phyloP scores from a whole-genome alignment of 805 yeast genomes.

The Saccharomycopsis sp. region DNA sequence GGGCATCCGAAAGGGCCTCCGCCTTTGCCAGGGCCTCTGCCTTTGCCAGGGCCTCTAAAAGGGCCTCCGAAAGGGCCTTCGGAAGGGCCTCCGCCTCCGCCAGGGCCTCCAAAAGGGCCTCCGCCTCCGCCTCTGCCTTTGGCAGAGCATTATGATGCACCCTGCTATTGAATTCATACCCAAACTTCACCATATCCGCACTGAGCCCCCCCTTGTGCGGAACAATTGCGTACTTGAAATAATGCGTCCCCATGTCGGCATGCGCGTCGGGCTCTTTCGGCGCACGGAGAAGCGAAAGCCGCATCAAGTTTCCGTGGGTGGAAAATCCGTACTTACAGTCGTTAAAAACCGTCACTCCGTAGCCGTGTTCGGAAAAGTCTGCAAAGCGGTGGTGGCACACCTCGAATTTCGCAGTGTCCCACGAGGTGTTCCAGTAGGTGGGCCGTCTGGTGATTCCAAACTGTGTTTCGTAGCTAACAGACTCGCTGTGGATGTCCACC shows the following conservation, averaged over 20 bases:
- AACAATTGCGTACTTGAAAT: conserved; percentile 71
- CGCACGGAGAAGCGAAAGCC: conserved; percentile 78
- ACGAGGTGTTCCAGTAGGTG: conserved; percentile 87
- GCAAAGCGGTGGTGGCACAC: conserved; percentile 92
- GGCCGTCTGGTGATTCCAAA: conserved; percentile 89
- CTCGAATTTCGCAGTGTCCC: conserved; percentile 97
- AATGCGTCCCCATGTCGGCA: conserved; percentile 91
- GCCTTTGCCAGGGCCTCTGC: too few species aligned
- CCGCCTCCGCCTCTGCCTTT: neutral
- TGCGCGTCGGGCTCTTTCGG: conserved; percentile 92
- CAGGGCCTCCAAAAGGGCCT: neutral
- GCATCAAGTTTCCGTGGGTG: conserved; percentile 87
- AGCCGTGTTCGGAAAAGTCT: conserved; percentile 78
- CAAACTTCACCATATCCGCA: conserved; percentile 61
- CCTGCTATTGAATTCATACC: conserved; percentile 69
- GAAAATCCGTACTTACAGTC: conserved; percentile 88
- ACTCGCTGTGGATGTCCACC: conserved; percentile 68
- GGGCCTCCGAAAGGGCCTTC: too few species aligned
- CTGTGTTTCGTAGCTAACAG: conserved; percentile 87
- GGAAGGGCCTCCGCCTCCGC: too few species aligned
- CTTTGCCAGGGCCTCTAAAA: conserved; percentile 6
- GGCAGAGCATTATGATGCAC: conserved; percentile 19
- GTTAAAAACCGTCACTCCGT: conserved; percentile 82
- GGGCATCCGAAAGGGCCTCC: too few species aligned
- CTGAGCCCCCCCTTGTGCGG: conserved; percentile 74